A percentile compares a stretch with the other conserved stretches of the same genome.
Evolutionary conservation across 192 early-diverging fungal species (phyloP).

Genomic region (Coemansia sp.): DNA sequence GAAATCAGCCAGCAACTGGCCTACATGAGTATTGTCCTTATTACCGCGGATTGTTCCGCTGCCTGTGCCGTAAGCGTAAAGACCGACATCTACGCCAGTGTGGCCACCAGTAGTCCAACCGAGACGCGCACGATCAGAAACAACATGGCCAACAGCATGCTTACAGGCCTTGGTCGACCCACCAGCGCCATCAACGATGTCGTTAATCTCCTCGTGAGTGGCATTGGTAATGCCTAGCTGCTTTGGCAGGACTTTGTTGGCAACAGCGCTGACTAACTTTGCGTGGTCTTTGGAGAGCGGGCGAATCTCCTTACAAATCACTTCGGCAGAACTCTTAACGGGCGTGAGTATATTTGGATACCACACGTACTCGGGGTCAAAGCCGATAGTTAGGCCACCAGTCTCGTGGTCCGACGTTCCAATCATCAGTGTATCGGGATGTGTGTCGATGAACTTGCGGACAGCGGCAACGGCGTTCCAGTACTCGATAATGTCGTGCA

Average conservation of each 20-base stretch:
- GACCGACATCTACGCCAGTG: slow-evolving; percentile 87
- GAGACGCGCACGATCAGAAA: slow-evolving; percentile 32
- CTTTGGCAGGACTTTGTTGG: slow-evolving; percentile 15
- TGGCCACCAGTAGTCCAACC: slow-evolving; percentile 88
- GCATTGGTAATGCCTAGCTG: slow-evolving; percentile 38
- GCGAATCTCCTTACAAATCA: slow-evolving; percentile 14
- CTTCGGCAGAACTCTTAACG: slow-evolving; percentile 38
- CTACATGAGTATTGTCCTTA: slow-evolving; percentile 71
- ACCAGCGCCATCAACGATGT: background rate
- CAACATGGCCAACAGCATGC: slow-evolving; percentile 20
- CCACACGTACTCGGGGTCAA: slow-evolving; percentile 59
- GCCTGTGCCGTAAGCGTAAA: slow-evolving; percentile 62
- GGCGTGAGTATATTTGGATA: slow-evolving; percentile 29
- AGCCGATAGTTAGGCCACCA: slow-evolving; percentile 57
- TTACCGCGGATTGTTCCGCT: slow-evolving; percentile 42
- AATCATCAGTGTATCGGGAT: slow-evolving; percentile 56
- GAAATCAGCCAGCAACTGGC: slow-evolving; percentile 56
- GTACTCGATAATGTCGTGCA: slow-evolving; percentile 62
- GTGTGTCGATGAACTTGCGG: slow-evolving; percentile 43
- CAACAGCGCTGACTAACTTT: background rate
- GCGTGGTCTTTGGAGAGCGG: background rate
- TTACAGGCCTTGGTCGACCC: slow-evolving; percentile 14
- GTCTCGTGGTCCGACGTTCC: slow-evolving; percentile 67
- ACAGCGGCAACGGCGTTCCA: slow-evolving; percentile 55
- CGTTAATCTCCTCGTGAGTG: slow-evolving; percentile 19